phyloP scores from a whole-genome alignment of 441 rosid genomes.

The Brassica balearica region DNA sequence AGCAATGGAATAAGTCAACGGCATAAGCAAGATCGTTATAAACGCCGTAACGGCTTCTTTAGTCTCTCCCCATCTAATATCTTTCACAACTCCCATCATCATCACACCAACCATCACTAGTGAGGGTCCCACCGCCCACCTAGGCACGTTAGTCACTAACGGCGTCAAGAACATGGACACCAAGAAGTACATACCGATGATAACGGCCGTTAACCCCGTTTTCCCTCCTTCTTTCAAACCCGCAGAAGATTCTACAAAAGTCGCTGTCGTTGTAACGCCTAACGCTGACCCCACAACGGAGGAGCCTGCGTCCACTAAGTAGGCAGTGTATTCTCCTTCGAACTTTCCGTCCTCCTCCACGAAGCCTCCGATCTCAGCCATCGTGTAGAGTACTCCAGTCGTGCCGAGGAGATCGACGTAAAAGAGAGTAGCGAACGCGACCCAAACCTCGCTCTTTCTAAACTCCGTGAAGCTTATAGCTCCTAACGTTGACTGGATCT shows the following conservation, averaged over 20 bases:
- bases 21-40: slow-evolving; percentile 83
- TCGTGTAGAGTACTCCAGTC: slow-evolving; percentile 71
- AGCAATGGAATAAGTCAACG: slow-evolving; percentile 81
- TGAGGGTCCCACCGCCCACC: slow-evolving; percentile 93
- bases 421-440: slow-evolving; percentile 66
- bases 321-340: slow-evolving; percentile 85
- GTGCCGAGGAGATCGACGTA: slow-evolving; percentile 80
- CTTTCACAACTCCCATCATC: slow-evolving; percentile 88
- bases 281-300: slow-evolving; percentile 75
- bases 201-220: slow-evolving; percentile 85
- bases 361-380: slow-evolving; percentile 84
- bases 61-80: slow-evolving; percentile 68
- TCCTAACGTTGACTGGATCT: slow-evolving; percentile 74
- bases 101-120: slow-evolving; percentile 79
- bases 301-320: slow-evolving; percentile 78
- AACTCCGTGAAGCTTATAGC: slow-evolving; percentile 66
- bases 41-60: slow-evolving; percentile 86
- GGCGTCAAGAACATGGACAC: slow-evolving; percentile 76
- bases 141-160: slow-evolving; percentile 71
- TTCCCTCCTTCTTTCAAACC: slow-evolving; percentile 91
- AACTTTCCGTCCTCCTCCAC: slow-evolving; percentile 62
- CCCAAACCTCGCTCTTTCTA: slow-evolving; percentile 65
- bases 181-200: slow-evolving; percentile 63
- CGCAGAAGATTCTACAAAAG: slow-evolving; percentile 82
- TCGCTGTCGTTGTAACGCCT: slow-evolving; percentile 70